phyloP scores from a whole-genome alignment of 371 early-diverging fungal species.

The Apophysomyces ossiformis region DNA sequence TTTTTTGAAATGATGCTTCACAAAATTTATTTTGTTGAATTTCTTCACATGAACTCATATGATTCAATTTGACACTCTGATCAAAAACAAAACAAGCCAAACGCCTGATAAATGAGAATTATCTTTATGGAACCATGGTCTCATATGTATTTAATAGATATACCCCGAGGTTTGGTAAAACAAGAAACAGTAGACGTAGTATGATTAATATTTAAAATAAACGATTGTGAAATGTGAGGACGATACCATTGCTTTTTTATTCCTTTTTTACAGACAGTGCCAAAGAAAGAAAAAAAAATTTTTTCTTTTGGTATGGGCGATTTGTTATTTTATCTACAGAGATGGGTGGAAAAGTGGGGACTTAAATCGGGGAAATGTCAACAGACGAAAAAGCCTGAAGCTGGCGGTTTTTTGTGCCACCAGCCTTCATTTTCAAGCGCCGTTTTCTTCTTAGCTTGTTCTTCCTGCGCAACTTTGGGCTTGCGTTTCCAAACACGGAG shows the following conservation, averaged over 20 bases:
- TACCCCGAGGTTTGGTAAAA: not conserved
- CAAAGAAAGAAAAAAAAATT: not conserved
- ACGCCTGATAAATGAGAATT: not conserved
- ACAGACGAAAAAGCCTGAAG: constrained; percentile 6
- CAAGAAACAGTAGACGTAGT: not conserved
- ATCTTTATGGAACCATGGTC: not conserved
- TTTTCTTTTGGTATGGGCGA: not conserved
- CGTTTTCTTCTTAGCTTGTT: constrained; percentile 1
- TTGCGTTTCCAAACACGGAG: constrained; percentile 3
- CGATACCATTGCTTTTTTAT: not conserved
- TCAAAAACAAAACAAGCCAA: constrained; percentile 1
- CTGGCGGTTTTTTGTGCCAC: constrained; percentile 4
- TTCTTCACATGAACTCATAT: constrained; percentile 39
- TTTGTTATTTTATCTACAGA: constrained; percentile 11
- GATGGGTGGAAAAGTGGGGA: not conserved
- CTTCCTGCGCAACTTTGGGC: not conserved
- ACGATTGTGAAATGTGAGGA: not conserved
- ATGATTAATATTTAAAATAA: not conserved
- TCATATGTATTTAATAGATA: not conserved
- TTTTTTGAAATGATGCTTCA: constrained; percentile 25
- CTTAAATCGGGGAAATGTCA: not conserved
- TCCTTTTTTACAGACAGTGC: constrained; percentile 5
- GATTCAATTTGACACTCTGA: constrained; percentile 42
- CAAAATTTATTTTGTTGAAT: constrained; percentile 41
- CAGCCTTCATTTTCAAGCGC: constrained; percentile 3